A percentile compares a stretch with the other conserved stretches of the same genome.
These are phyloP conservation scores for Wallacemonas sp. DNA, from an alignment of 208 protist species.

Conservation along the genomic window DNA sequence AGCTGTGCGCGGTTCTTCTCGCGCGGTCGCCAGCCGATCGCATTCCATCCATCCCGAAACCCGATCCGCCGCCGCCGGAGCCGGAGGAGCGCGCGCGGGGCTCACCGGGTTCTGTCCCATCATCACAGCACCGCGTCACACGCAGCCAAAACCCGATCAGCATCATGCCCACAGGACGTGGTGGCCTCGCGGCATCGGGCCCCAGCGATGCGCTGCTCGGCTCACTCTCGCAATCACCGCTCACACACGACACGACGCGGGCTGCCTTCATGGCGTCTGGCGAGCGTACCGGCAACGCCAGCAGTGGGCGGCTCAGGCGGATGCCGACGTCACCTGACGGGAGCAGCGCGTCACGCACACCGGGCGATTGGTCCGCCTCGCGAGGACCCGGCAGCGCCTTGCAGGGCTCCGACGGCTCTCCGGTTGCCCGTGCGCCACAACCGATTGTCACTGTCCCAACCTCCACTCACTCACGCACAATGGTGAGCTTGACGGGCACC, in stretches of 20 bases:
- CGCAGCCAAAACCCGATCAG: neutral
- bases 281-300: neutral
- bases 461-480: too few relatives aligned
- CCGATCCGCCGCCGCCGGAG: slow-evolving; percentile 1
- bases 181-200: too few relatives aligned
- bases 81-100: neutral
- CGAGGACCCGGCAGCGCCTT: too few relatives aligned
- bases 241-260: neutral
- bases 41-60: slow-evolving; percentile 29
- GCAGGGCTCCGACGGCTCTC: too few relatives aligned
- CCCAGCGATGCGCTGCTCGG: neutral
- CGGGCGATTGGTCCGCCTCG: neutral
- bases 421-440: too few relatives aligned
- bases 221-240: neutral
- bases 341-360: neutral
- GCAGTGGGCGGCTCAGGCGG: neutral
- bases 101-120: neutral
- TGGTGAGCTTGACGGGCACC: neutral
- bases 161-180: neutral
- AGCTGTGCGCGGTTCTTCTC: slow-evolving; percentile 50
- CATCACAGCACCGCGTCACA: neutral
- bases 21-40: neutral
- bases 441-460: too few relatives aligned
- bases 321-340: neutral
- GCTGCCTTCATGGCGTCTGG: neutral